Evolutionary conservation across 768 basidiomycete genomes (phyloP).

Genomic region (Leccinellum albellum): DNA sequence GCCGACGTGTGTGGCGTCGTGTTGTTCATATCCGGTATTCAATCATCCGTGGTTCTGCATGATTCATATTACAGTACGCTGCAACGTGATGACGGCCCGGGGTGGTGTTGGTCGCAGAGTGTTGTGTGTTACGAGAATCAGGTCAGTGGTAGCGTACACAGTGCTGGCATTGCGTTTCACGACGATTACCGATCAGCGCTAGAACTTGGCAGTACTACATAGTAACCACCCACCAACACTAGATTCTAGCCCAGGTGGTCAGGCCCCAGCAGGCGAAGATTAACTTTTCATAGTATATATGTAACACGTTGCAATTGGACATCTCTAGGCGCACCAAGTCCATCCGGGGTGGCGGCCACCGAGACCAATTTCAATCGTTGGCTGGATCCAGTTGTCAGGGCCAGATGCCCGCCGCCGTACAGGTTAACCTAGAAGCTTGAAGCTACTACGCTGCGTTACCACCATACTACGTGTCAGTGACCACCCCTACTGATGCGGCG

Average conservation of each 20-base stretch:
- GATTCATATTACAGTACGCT: background rate
- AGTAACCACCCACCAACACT: too few species aligned
- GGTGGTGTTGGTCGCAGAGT: background rate
- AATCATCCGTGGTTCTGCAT: background rate
- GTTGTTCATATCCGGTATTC: background rate
- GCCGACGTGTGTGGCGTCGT: background rate
- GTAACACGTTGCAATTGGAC: too few species aligned
- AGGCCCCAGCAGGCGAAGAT: too few species aligned
- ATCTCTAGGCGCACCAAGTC: too few species aligned
- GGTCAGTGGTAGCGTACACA: too few species aligned
- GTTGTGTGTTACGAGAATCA: too few species aligned
- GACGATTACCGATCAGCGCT: too few species aligned
- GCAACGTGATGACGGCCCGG: background rate
- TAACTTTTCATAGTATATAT: too few species aligned
- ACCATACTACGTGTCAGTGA: background rate
- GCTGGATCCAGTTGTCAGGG: background rate
- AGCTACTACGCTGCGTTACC: background rate
- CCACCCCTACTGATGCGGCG: background rate
- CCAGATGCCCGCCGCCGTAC: background rate
- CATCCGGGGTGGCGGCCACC: too few species aligned
- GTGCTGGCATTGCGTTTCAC: too few species aligned
- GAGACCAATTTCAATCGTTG: background rate
- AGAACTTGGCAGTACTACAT: too few species aligned
- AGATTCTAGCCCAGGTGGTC: too few species aligned
- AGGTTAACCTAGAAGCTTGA: background rate